These are phyloP conservation scores for Saitozyma podzolica DNA, from an alignment of 768 basidiomycete species.

Conservation along the genomic window DNA sequence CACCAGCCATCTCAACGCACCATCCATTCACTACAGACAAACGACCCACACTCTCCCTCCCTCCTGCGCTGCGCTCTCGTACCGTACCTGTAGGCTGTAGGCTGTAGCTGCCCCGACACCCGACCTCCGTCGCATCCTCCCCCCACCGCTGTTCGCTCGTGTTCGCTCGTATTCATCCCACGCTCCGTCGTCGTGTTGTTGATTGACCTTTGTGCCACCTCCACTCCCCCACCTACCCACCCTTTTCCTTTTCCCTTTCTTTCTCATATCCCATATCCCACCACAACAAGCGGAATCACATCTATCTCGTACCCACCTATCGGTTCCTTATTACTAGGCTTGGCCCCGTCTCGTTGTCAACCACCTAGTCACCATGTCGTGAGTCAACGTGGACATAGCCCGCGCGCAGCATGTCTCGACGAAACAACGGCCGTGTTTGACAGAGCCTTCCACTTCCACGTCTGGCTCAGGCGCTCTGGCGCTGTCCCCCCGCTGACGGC, in stretches of 20 bases:
- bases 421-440: too few species aligned
- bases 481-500: background rate
- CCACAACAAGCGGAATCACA: constrained; percentile 1
- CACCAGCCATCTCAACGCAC: too few species aligned
- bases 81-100: too few species aligned
- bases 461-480: background rate
- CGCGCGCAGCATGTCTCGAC: too few species aligned
- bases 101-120: too few species aligned
- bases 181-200: background rate
- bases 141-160: background rate
- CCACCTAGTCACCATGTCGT: constrained; percentile 8
- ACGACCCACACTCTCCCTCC: too few species aligned
- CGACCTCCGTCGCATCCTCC: background rate
- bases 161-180: background rate
- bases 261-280: background rate
- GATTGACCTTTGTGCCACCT: background rate
- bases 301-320: background rate
- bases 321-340: too few species aligned
- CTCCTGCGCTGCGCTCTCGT: too few species aligned
- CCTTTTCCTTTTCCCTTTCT: background rate
- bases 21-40: too few species aligned
- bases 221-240: background rate
- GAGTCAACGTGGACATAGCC: background rate
- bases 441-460: too few species aligned
- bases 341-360: too few species aligned